Conservation (phyloP, 2,329 filamentous ascomycete species). For the Bipolaris bicolor region DNA sequence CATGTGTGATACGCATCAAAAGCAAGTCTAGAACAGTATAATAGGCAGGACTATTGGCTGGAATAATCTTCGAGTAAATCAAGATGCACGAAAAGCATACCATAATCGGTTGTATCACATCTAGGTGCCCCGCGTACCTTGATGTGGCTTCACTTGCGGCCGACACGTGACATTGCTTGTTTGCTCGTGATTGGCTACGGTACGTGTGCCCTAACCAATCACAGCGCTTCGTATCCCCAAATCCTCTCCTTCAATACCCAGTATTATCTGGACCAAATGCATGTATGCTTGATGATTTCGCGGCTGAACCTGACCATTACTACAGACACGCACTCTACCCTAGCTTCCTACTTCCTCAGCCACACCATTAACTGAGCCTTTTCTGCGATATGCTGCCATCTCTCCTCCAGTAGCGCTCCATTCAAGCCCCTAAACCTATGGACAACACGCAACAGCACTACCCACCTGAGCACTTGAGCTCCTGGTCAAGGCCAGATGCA, state of each 20-base stretch:
- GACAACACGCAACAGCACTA: conserved; percentile 2
- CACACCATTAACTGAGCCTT: background rate
- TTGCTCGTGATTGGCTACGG: background rate
- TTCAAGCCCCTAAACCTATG: background rate
- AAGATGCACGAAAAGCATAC: conserved; percentile 7
- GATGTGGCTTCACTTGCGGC: background rate
- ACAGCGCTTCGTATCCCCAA: background rate
- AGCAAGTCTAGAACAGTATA: conserved; percentile 6
- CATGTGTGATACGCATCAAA: background rate
- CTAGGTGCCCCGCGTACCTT: background rate
- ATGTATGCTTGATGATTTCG: background rate
- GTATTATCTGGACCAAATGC: background rate
- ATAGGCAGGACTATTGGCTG: conserved; percentile 3
- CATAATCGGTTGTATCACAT: conserved; percentile 7
- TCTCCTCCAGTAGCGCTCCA: background rate
- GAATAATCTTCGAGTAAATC: background rate
- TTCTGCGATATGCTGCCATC: background rate
- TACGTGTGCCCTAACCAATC: background rate
- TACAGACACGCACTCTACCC: background rate
- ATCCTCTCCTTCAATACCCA: background rate
- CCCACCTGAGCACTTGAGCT: conserved; percentile 2
- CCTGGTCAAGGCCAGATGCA: background rate
- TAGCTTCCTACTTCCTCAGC: background rate
- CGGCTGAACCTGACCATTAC: background rate
- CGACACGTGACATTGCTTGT: conserved; percentile 6